Conservation (phyloP, 257 asterid genomes). For the Coffea eugenioides region DNA sequence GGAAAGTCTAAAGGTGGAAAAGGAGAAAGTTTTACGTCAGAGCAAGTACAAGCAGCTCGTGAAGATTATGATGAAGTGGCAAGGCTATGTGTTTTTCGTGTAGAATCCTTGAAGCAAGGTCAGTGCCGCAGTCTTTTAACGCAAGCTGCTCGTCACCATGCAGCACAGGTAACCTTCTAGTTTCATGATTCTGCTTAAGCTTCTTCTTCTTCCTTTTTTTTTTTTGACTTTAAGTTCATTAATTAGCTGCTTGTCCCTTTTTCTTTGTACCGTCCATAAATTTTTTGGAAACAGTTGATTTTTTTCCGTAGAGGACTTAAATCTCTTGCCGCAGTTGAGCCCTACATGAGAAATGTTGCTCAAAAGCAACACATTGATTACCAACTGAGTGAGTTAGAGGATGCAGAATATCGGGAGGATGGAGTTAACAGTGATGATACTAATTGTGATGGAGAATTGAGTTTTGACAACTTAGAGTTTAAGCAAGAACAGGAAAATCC, state of each 20-base stretch:
- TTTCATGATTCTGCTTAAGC: conserved; percentile 12
- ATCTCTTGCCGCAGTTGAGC: conserved; percentile 84
- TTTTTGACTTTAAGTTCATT: conserved; percentile 9
- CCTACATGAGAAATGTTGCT: conserved; percentile 64
- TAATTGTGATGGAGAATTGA: conserved; percentile 61
- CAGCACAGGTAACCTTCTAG: conserved; percentile 68
- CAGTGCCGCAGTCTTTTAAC: conserved; percentile 84
- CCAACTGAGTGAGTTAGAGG: conserved; percentile 58
- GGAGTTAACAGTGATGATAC: conserved; percentile 53
- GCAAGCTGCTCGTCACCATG: conserved; percentile 96
- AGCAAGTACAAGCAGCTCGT: conserved; percentile 69
- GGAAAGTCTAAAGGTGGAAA: conserved; percentile 78
- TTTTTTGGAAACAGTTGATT: conserved; percentile 51
- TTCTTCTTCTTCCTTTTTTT: background rate
- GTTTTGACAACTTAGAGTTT: conserved; percentile 61
- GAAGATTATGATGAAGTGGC: conserved; percentile 89
- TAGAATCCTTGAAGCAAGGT: conserved; percentile 94
- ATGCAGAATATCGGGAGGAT: conserved; percentile 43
- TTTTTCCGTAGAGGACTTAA: conserved; percentile 87
- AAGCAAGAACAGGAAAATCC: conserved; percentile 55
- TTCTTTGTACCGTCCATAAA: conserved; percentile 4
- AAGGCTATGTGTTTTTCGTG: conserved; percentile 82
- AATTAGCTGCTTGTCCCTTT: conserved; percentile 13
- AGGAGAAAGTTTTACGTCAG: conserved; percentile 68
- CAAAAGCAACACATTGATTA: conserved; percentile 82